Conservation (phyloP, 106 monocot species). For the Vanilla planifolia region DNA sequence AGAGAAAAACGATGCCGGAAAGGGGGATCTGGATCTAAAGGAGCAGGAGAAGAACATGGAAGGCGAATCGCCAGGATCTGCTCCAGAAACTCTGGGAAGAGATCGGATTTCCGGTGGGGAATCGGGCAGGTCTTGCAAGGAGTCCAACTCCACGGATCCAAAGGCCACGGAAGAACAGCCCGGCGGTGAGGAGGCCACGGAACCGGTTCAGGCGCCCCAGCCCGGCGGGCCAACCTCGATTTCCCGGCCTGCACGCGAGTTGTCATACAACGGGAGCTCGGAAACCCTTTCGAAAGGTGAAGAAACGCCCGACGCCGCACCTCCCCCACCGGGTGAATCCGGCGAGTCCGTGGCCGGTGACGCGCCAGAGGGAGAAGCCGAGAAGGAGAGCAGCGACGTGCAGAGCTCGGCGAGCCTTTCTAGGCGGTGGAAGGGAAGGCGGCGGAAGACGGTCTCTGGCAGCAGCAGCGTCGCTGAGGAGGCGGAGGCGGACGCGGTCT, state of each 20-base stretch:
- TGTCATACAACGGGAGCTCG: slow-evolving; percentile 63
- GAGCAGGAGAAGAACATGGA: slow-evolving; percentile 6
- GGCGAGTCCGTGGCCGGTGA: slow-evolving; percentile 53
- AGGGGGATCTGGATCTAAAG: slow-evolving; percentile 15
- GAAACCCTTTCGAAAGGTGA: slow-evolving; percentile 29
- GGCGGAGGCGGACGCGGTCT: slow-evolving; percentile 28
- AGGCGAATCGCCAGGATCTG: slow-evolving; percentile 17
- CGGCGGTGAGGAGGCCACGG: slow-evolving; percentile 10
- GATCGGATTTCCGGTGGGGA: slow-evolving; percentile 20
- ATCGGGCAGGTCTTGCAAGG: slow-evolving; percentile 46
- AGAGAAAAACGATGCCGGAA: slow-evolving; percentile 22
- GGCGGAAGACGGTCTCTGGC: slow-evolving; percentile 6
- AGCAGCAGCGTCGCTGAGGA: slow-evolving; percentile 21
- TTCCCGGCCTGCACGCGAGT: slow-evolving; percentile 19
- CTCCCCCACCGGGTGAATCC: slow-evolving; percentile 19
- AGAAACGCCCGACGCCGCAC: neutral
- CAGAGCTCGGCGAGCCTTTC: slow-evolving; percentile 88
- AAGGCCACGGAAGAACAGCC: slow-evolving; percentile 11
- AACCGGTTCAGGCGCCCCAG: slow-evolving; percentile 1
- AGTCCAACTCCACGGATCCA: slow-evolving; percentile 55
- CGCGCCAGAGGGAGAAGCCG: slow-evolving; percentile 11
- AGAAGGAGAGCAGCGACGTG: slow-evolving; percentile 66
- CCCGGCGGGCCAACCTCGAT: neutral
- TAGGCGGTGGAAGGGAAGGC: slow-evolving; percentile 12
- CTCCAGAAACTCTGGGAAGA: neutral